These are phyloP conservation scores for Parasarocladium wereldwijsianum DNA, from an alignment of 2,329 filamentous ascomycete species.

Conservation along the genomic window DNA sequence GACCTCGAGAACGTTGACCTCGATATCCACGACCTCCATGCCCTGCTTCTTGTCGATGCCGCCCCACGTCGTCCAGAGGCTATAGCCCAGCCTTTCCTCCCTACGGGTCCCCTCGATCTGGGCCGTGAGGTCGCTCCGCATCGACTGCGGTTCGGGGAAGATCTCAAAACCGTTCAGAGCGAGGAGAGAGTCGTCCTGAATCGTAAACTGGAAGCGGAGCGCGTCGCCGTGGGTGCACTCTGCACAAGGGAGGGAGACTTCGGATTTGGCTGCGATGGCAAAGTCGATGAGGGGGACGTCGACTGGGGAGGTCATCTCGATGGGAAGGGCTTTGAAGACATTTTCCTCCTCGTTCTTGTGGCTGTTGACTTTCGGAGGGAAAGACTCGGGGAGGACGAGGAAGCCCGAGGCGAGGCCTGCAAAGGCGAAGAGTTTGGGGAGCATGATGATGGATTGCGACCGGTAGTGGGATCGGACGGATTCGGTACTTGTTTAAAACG, in stretches of 20 bases:
- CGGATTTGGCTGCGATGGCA: conserved; percentile 21
- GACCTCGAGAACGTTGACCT: conserved; percentile 46
- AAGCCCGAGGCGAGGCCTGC: conserved; percentile 28
- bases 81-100: conserved; percentile 32
- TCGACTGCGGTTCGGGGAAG: conserved; percentile 37
- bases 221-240: conserved; percentile 33
- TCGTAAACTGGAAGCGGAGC: conserved; percentile 37
- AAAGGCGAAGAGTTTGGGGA: conserved; percentile 17
- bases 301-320: conserved; percentile 18
- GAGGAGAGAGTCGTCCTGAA: conserved; percentile 34
- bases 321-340: conserved; percentile 24
- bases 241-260: conserved; percentile 35
- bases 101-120: conserved; percentile 22
- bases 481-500: no score
- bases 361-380: no score
- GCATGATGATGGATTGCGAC: conserved; percentile 12
- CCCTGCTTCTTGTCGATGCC: conserved; percentile 34
- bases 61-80: conserved; percentile 25
- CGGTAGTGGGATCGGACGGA: conserved; percentile 1
- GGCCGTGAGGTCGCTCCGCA: conserved; percentile 28
- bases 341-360: conserved; percentile 23
- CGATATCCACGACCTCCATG: conserved; percentile 36
- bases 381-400: conserved; percentile 36
- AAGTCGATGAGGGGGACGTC: conserved; percentile 19
- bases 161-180: conserved; percentile 46